Percentiles rank a stretch among this genome's conserved stretches.
Evolutionary conservation across 1,284 basidiomycete genomes (phyloP).

Genomic region (Xerocomus minutiporus): DNA sequence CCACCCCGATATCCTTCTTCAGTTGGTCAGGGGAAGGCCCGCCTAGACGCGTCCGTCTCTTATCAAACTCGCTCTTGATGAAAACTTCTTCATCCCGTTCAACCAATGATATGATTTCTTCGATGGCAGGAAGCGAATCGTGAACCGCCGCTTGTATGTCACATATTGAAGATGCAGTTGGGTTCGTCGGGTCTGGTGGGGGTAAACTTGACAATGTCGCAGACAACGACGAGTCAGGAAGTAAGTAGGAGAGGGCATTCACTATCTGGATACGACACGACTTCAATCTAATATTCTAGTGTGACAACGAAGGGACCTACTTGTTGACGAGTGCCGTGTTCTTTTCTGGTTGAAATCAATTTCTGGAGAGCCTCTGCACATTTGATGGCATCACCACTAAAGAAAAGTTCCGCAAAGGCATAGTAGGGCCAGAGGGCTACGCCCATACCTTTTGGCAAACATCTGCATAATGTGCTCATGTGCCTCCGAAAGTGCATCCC

Average conservation of each 20-base stretch:
- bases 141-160: constrained; percentile 63
- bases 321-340: constrained; percentile 57
- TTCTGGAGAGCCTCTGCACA: constrained; percentile 79
- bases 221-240: constrained; percentile 74
- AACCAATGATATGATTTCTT: constrained; percentile 61
- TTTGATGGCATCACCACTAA: constrained; percentile 72
- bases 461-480: constrained; percentile 52
- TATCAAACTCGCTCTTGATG: constrained; percentile 66
- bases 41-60: constrained; percentile 69
- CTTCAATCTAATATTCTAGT: not conserved
- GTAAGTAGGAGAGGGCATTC: constrained; percentile 61
- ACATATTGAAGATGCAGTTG: constrained; percentile 56
- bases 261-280: constrained; percentile 54
- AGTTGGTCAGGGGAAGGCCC: constrained; percentile 67
- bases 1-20: constrained; percentile 60
- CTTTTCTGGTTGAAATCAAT: constrained; percentile 60
- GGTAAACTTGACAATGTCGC: constrained; percentile 63
- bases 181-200: constrained; percentile 71
- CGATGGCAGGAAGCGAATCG: constrained; percentile 59
- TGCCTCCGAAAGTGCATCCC: constrained; percentile 56
- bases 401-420: not conserved
- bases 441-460: constrained; percentile 53
- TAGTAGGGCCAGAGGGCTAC: not conserved
- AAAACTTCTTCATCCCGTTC: constrained; percentile 53
- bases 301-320: constrained; percentile 34